Base-by-base conservation (phyloP, 2,329 filamentous ascomycete species). In the Aspergillus transmontanensis region DNA sequence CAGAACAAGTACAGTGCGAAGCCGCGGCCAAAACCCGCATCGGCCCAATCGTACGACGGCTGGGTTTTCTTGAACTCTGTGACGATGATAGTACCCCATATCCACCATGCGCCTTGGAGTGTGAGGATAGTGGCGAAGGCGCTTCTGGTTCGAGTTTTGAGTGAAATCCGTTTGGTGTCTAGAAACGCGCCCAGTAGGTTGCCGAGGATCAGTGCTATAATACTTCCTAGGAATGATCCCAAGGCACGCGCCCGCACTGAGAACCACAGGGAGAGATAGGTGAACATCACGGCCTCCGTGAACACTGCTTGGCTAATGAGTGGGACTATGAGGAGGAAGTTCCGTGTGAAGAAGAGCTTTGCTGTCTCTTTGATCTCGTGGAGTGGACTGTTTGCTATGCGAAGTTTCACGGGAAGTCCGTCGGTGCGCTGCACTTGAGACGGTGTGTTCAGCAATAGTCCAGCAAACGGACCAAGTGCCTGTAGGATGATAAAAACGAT, bases 281-380 rank as follows among this genome's bases (percentile, higher is more conserved):
- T 92, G 73, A 89, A 91, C 75, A 89, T 90, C 0, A 92, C 89
- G 0, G 90, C 87, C 72, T 93, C 90, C 0, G 88, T 79, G 71
- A 90, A 93, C 0, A 91, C 89, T 0, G 87, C 87, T 67, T 92
- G 88, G 1, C 87, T 87, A 45, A 93, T 92, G 66, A 90, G 86
- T 0, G 89, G 82, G 3, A 92, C 75, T 1, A 91, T 81, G 0
- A 91, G 79, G 1, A 92, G 76, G 62, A 90, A 91, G 34, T 84
- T 83, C 50, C 82, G 86, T 2, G 80, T 86, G 34, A 88, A 76
- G 66, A 92, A 90, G 0, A 87, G 77, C 61, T 81, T 85, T 0
- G 81, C 79, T 1, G 86, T 90, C 2, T 81, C 80, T 64, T 85
- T 86, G 28, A 92, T 77, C 74, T 92, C 90, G 19, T 77, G 78